Percentiles rank a stretch among this genome's conserved stretches.
Evolutionary conservation across 1,139 yeast genomes (phyloP).

Genomic region (Eremothecium sinecaudum): DNA sequence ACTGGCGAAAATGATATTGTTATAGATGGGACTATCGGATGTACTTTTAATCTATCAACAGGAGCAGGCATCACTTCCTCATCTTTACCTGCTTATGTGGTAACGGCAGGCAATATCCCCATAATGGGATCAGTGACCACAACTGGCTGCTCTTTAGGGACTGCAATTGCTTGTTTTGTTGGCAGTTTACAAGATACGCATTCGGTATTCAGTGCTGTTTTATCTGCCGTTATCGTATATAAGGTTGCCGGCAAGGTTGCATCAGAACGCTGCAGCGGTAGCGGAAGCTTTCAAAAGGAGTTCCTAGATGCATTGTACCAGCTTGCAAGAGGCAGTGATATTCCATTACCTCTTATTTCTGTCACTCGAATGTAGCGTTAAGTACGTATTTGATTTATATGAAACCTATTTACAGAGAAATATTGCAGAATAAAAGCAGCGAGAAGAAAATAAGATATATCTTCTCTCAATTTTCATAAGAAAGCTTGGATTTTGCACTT

Average conservation of each 20-base stretch:
- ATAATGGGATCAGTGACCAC: slow-evolving; percentile 77
- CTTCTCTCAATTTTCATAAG: slow-evolving; percentile 42
- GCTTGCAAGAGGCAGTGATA: too few relatives aligned
- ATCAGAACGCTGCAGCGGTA: slow-evolving; percentile 20
- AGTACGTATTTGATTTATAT: too few relatives aligned
- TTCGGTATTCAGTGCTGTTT: slow-evolving; percentile 41
- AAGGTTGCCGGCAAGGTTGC: slow-evolving; percentile 60
- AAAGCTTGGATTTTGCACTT: slow-evolving; percentile 52
- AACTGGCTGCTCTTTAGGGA: slow-evolving; percentile 79
- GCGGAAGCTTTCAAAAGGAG: slow-evolving; percentile 26
- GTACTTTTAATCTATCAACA: slow-evolving; percentile 15
- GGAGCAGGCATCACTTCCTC: slow-evolving; percentile 23
- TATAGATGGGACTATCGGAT: slow-evolving; percentile 34
- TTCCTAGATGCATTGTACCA: slow-evolving; percentile 25
- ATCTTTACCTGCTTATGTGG: slow-evolving; percentile 26
- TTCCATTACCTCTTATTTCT: too few relatives aligned
- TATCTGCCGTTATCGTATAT: slow-evolving; percentile 52
- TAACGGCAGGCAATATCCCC: slow-evolving; percentile 51
- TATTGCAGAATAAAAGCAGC: slow-evolving; percentile 7
- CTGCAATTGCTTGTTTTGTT: slow-evolving; percentile 54
- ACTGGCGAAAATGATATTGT: slow-evolving; percentile 50
- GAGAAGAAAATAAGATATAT: slow-evolving; percentile 3
- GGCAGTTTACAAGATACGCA: slow-evolving; percentile 36
- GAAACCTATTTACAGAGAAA: slow-evolving; percentile 1
- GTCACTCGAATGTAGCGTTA: neutral